Conservation (phyloP, 2,329 filamentous ascomycete genomes). For the Monosporascus sp. region DNA sequence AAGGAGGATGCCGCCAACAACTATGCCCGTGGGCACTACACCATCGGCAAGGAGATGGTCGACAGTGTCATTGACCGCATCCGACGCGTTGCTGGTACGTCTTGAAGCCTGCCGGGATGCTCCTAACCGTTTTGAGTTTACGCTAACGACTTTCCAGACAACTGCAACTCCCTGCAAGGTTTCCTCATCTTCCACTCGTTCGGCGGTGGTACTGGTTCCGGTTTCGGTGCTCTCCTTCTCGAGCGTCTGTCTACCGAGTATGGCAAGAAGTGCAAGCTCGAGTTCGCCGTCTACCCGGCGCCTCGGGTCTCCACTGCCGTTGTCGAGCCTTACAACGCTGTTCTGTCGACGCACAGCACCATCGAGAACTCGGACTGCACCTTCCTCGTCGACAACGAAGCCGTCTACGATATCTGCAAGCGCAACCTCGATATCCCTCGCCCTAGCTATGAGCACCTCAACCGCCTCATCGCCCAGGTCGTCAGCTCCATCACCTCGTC, state of each 20-base stretch:
- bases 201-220: conserved; percentile 66
- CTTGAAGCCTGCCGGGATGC: neutral
- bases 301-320: conserved; percentile 65
- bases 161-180: conserved; percentile 67
- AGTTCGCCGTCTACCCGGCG: conserved; percentile 67
- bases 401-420: conserved; percentile 70
- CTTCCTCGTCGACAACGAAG: conserved; percentile 72
- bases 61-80: conserved; percentile 65
- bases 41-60: conserved; percentile 71
- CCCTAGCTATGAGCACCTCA: conserved; percentile 65
- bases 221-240: conserved; percentile 65
- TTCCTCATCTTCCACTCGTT: conserved; percentile 74
- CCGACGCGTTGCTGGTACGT: conserved; percentile 61
- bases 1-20: conserved; percentile 76
- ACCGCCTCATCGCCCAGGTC: conserved; percentile 68
- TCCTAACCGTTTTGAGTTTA: neutral
- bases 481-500: conserved; percentile 71
- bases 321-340: conserved; percentile 70
- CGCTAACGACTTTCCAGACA: conserved; percentile 43
- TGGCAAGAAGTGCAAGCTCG: conserved; percentile 72
- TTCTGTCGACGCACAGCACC: conserved; percentile 68
- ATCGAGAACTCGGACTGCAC: conserved; percentile 75
- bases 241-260: conserved; percentile 70
- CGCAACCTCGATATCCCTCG: conserved; percentile 66
- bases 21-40: conserved; percentile 72